Evolutionary conservation across 345 rosid species (phyloP).

Genomic region (Moringa oleifera): DNA sequence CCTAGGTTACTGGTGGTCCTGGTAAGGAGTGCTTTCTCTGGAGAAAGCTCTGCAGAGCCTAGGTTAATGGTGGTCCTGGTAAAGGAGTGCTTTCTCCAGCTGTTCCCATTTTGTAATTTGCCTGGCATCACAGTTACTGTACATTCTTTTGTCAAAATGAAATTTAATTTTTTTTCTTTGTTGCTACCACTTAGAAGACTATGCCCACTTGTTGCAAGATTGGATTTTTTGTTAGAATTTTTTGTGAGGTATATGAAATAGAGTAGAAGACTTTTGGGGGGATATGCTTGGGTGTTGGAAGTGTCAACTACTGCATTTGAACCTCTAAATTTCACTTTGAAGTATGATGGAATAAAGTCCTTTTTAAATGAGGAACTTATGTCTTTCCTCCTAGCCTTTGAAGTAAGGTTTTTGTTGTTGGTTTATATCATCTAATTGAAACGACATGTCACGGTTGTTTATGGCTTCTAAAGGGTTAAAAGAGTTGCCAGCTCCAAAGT

Average conservation of each 20-base stretch:
- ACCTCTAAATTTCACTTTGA: too few relatives aligned
- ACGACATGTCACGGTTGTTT: too few relatives aligned
- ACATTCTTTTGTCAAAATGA: constrained; percentile 22
- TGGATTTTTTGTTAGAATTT: constrained; percentile 1
- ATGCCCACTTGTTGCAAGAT: background rate
- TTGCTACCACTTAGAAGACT: background rate
- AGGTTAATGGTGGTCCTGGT: constrained; percentile 6
- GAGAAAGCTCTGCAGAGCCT: constrained; percentile 8
- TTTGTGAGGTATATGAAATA: background rate
- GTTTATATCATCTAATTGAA: too few relatives aligned
- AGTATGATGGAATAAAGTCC: too few relatives aligned
- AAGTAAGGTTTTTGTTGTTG: background rate
- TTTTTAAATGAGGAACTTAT: too few relatives aligned
- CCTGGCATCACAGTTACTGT: background rate
- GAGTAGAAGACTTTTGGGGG: too few relatives aligned
- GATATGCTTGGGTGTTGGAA: too few relatives aligned
- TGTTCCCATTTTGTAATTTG: constrained; percentile 30
- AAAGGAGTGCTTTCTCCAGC: constrained; percentile 12
- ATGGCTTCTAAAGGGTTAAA: background rate
- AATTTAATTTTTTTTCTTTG: constrained; percentile 13
- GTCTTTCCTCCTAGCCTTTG: background rate
- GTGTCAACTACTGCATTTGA: too few relatives aligned
- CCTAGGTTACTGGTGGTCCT: constrained; percentile 4
- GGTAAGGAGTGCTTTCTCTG: constrained; percentile 17
- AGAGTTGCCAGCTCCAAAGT: too few relatives aligned